Conservation (phyloP, 148 eudicot species). For the Polygonum aviculare region DNA sequence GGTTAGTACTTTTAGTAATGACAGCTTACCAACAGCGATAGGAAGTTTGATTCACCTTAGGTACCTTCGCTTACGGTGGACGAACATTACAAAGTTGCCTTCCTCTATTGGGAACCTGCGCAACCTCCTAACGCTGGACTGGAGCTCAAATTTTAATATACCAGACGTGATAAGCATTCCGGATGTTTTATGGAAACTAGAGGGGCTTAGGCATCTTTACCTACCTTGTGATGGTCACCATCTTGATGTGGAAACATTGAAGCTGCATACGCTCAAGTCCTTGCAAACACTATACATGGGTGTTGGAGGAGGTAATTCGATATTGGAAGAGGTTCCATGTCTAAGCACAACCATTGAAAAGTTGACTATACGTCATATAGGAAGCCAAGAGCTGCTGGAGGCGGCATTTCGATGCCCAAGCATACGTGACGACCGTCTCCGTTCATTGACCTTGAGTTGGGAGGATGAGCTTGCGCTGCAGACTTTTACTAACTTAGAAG, state of each 20-base stretch:
- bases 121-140: not conserved
- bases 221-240: not conserved
- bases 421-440: constrained; percentile 2
- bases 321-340: constrained; percentile 15
- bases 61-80: too few relatives aligned
- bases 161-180: not conserved
- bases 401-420: constrained; percentile 12
- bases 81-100: too few relatives aligned
- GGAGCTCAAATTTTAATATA: not conserved
- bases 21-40: constrained; percentile 11
- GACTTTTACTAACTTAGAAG: not conserved
- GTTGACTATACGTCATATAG: constrained; percentile 17
- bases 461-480: not conserved
- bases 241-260: not conserved
- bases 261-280: constrained; percentile 8
- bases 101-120: not conserved
- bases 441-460: constrained; percentile 21
- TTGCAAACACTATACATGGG: constrained; percentile 14
- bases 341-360: constrained; percentile 1
- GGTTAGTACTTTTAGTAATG: not conserved
- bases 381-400: constrained; percentile 12
- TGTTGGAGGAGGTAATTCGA: constrained; percentile 20
- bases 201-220: not conserved
- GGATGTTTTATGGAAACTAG: not conserved
- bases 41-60: too few relatives aligned